Conservation (phyloP, 306 rosid genomes). For the Geum urbanum region DNA sequence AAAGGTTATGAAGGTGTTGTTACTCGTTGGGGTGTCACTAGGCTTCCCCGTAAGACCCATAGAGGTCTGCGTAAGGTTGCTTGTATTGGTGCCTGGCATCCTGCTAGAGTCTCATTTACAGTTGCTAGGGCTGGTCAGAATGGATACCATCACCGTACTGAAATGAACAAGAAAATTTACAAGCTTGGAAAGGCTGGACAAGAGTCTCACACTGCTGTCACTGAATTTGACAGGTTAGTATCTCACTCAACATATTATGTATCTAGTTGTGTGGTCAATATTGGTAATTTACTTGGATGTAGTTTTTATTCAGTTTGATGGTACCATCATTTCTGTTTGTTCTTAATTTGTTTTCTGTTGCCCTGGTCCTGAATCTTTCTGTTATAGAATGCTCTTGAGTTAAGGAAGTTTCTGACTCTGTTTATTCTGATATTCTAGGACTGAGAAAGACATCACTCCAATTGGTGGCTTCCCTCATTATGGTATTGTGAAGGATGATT, state of each 20-base stretch:
- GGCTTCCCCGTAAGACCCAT: constrained; percentile 87
- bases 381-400: background rate
- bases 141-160: constrained; percentile 82
- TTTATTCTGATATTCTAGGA: constrained; percentile 43
- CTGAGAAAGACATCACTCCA: constrained; percentile 86
- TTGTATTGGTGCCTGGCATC: constrained; percentile 96
- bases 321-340: too few relatives aligned
- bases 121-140: constrained; percentile 95
- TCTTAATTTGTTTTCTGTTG: background rate
- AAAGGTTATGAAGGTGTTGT: constrained; percentile 92
- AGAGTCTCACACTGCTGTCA: constrained; percentile 58
- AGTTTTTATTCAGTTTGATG: too few relatives aligned
- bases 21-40: constrained; percentile 87
- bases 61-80: constrained; percentile 91
- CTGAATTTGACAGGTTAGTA: constrained; percentile 66
- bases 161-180: constrained; percentile 76
- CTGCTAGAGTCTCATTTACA: constrained; percentile 82
- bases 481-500: constrained; percentile 78
- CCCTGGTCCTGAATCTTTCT: background rate
- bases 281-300: background rate
- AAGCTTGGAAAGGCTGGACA: constrained; percentile 65
- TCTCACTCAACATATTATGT: background rate
- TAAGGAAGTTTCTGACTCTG: background rate
- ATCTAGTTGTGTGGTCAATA: too few relatives aligned
- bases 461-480: constrained; percentile 93